phyloP scores from a whole-genome alignment of 306 rosid genomes.

The Vigna unguiculata region DNA sequence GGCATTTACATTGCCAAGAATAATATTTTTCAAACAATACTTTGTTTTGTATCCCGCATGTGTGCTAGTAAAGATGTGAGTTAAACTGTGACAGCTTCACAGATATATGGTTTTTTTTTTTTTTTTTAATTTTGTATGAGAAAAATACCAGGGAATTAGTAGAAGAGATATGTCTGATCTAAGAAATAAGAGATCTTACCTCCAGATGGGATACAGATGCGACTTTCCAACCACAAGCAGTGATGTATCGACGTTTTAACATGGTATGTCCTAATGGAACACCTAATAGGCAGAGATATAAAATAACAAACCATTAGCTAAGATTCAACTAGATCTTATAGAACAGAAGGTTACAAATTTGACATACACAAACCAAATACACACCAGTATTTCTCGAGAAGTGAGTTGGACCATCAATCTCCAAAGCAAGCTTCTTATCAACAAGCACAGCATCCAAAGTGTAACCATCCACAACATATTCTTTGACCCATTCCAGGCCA shows the following conservation, averaged over 20 bases:
- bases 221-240: constrained; percentile 87
- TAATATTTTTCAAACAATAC: neutral
- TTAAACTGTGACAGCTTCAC: constrained; percentile 3
- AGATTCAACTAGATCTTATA: constrained; percentile 25
- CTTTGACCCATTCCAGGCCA: constrained; percentile 86
- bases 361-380: constrained; percentile 26
- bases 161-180: neutral
- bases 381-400: constrained; percentile 92
- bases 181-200: constrained; percentile 57
- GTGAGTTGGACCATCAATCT: constrained; percentile 98
- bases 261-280: constrained; percentile 87
- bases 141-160: neutral
- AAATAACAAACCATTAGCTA: constrained; percentile 23
- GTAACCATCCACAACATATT: constrained; percentile 76
- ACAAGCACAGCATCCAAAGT: constrained; percentile 80
- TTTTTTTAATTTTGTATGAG: neutral
- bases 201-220: constrained; percentile 72
- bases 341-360: constrained; percentile 25
- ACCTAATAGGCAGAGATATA: constrained; percentile 54
- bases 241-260: constrained; percentile 77
- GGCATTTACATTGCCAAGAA: constrained; percentile 19
- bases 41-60: neutral
- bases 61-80: constrained; percentile 4
- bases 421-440: constrained; percentile 86
- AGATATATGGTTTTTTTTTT: neutral